Percentiles rank a stretch among this genome's conserved stretches.
Conservation (phyloP, 192 early-diverging fungal species). For the Podila minutissima region DNA sequence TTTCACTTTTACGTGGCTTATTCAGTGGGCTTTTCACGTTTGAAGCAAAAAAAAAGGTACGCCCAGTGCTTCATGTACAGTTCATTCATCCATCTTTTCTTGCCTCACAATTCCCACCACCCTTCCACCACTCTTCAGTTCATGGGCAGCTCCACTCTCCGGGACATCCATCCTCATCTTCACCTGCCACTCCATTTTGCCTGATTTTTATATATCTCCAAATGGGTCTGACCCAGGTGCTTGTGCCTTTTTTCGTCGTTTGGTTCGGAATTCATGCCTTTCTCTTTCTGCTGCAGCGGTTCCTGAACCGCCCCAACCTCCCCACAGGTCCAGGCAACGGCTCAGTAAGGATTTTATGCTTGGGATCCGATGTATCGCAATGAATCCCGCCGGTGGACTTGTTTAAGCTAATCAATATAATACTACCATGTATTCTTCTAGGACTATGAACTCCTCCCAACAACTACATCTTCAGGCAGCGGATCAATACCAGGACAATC, state of each 20-base stretch:
- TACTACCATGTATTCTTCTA: not conserved
- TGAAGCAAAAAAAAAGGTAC: no score
- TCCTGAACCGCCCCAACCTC: constrained; percentile 44
- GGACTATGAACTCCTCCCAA: constrained; percentile 44
- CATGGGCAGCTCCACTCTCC: no score
- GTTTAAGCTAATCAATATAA: no score
- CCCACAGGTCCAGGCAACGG: constrained; percentile 41
- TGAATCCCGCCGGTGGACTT: no score
- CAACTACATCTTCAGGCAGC: not conserved
- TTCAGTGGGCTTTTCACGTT: no score
- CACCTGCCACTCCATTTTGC: no score
- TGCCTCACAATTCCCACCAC: no score
- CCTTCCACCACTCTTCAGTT: no score
- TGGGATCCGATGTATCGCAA: not conserved
- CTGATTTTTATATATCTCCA: not conserved
- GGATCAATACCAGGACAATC: constrained; percentile 7
- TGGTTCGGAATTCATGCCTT: constrained; percentile 47
- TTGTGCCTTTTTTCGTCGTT: constrained; percentile 40
- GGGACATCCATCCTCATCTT: no score
- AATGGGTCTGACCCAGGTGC: constrained; percentile 30
- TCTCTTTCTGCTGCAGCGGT: constrained; percentile 46
- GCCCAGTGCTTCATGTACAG: no score
- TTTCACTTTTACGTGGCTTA: no score
- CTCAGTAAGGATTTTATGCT: constrained; percentile 11
- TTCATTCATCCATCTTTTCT: no score